Percentiles rank a stretch among this genome's conserved stretches.
Evolutionary conservation across 345 rosid species (phyloP).

Genomic region (Gossypium longicalyx): DNA sequence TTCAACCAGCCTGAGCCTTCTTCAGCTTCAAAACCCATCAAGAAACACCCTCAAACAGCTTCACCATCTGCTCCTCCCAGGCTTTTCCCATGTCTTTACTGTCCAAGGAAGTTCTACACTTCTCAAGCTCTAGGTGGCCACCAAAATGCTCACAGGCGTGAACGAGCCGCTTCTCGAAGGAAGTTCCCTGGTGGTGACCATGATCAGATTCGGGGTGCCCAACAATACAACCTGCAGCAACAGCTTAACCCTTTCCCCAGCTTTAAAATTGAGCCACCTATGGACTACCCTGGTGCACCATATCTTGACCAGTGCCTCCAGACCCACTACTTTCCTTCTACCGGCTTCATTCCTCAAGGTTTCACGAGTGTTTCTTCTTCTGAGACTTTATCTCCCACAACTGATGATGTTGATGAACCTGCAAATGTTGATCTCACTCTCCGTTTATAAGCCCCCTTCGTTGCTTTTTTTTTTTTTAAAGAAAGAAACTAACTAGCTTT

Average conservation of each 20-base stretch:
- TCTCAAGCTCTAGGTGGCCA: constrained; percentile 99
- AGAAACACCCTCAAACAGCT: constrained; percentile 15
- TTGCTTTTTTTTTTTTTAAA: neutral
- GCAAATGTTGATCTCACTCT: constrained; percentile 42
- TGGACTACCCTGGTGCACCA: constrained; percentile 6
- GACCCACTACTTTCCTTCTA: constrained; percentile 3
- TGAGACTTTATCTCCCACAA: constrained; percentile 8
- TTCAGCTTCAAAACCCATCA: constrained; percentile 25
- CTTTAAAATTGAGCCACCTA: constrained; percentile 4
- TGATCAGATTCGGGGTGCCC: neutral
- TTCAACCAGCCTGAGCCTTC: constrained; percentile 18
- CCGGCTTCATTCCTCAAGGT: constrained; percentile 6
- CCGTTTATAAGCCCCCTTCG: constrained; percentile 24
- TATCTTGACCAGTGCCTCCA: constrained; percentile 16
- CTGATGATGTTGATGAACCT: constrained; percentile 23
- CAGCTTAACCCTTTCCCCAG: neutral
- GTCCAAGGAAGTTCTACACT: constrained; percentile 83
- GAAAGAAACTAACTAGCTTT: neutral
- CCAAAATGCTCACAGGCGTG: constrained; percentile 95
- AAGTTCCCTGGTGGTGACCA: constrained; percentile 23
- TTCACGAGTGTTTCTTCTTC: neutral
- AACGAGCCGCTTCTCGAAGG: constrained; percentile 84
- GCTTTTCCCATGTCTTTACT: constrained; percentile 72
- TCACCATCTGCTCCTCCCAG: constrained; percentile 27
- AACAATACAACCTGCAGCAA: neutral